Conservation (phyloP, 1,284 basidiomycete genomes). For the Inonotus hispidus region DNA sequence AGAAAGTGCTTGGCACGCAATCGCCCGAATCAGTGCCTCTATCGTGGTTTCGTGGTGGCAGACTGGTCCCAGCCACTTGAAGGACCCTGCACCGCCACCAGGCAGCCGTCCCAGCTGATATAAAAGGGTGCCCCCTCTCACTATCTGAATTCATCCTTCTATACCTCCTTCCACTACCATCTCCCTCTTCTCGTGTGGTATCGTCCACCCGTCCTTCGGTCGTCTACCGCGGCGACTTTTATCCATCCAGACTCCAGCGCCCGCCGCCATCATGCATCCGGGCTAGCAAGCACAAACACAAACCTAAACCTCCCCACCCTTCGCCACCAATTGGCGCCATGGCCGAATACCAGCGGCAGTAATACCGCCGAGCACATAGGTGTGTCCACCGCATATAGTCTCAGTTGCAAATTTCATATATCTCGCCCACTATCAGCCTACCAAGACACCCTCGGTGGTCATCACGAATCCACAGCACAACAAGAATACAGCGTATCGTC, state of each 20-base stretch:
- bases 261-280: neutral
- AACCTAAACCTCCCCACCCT: neutral
- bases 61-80: neutral
- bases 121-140: neutral
- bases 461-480: neutral
- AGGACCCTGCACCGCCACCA: neutral
- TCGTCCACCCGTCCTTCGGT: neutral
- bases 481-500: neutral
- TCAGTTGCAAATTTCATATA: neutral
- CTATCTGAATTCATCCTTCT: neutral
- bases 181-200: neutral
- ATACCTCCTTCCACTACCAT: neutral
- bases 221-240: neutral
- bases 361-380: neutral
- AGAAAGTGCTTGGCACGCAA: neutral
- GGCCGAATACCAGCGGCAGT: neutral
- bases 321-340: neutral
- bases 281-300: neutral
- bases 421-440: neutral
- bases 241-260: neutral
- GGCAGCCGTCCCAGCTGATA: neutral
- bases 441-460: neutral
- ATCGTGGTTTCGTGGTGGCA: neutral
- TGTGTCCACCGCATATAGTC: neutral
- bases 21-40: neutral